phyloP scores from a whole-genome alignment of 805 yeast genomes.

The Kazachstania martiniae region DNA sequence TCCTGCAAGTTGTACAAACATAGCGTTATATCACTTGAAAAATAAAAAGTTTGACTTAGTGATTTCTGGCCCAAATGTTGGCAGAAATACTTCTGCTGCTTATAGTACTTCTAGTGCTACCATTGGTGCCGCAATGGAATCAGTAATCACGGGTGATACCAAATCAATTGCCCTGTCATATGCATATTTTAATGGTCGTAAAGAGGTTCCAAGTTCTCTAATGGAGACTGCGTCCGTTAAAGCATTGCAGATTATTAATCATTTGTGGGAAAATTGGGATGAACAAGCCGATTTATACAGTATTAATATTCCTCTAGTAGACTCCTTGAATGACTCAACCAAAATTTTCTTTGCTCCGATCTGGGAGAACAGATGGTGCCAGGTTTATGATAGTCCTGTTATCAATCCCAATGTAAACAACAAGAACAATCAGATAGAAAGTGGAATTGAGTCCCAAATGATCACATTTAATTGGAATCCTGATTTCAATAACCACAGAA shows the following conservation, averaged over 20 bases:
- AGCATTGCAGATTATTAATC: conserved; percentile 50
- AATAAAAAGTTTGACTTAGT: conserved; percentile 55
- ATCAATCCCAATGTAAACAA: too few species aligned
- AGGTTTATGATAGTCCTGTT: conserved; percentile 37
- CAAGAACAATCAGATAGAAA: conserved; percentile 30
- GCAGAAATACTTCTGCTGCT: conserved; percentile 82
- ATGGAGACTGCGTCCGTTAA: conserved; percentile 57
- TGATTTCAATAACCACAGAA: conserved; percentile 42
- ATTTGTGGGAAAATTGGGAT: conserved; percentile 52
- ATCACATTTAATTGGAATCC: conserved; percentile 75
- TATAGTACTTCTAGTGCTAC: conserved; percentile 91
- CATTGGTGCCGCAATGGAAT: conserved; percentile 95
- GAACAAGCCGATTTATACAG: conserved; percentile 57
- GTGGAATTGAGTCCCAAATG: conserved; percentile 33
- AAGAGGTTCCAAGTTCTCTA: conserved; percentile 35
- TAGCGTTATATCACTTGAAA: conserved; percentile 49
- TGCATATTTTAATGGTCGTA: conserved; percentile 51
- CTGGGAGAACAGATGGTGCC: conserved; percentile 68
- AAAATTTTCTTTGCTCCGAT: conserved; percentile 68
- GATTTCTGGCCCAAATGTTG: conserved; percentile 91
- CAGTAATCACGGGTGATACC: conserved; percentile 51
- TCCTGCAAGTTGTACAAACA: conserved; percentile 91
- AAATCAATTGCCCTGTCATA: conserved; percentile 74
- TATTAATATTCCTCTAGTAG: conserved; percentile 73
- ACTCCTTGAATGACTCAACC: conserved; percentile 41